Evolutionary conservation across 129 eudicot genomes (phyloP), one percentile per base, ranked within the genome.

Genomic region (Chrysanthemum lavandulifolium): DNA sequence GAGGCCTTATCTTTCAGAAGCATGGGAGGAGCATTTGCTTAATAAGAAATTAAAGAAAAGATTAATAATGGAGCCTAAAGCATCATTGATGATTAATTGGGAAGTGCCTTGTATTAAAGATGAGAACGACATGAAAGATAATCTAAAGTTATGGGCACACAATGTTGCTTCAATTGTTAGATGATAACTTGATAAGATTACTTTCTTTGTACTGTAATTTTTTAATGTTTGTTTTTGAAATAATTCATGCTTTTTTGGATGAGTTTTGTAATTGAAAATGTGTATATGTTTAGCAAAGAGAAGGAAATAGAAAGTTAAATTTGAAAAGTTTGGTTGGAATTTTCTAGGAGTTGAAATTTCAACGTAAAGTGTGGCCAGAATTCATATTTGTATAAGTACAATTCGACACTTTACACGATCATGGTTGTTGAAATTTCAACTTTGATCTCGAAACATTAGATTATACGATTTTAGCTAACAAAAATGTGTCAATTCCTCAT

Each of bases 1-100:
- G 80, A 90, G 95, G 82, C 95, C 97, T 69, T 91, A 88, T 82
- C 86, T 88, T 51, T 91, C 97, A 14, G 95, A 91, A 78, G 85
- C 97, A 58, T 91, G 97, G 97, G 74, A 76, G 45, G 16, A 19
- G 21, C 21, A 19, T 19, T 19, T 19, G 21, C 21, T 19, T 19
- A 19, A 33, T 45, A 83, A 51, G 15, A 29, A 67, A 51, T n/a
- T 69, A 67, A 67, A 80, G 81, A 82, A 19, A 72, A 61, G 9
- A 29, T 25, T 2, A 33, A 40, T 40, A 15, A 40, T 6, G n/a
- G 68, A 62, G 6, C 59, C 50, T 45, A 14, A 4, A n/a, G 31
- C 25, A 21, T 47, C 68, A 6, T 71, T 61, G 16, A 18, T 25
- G 14, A 16, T 79, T 79, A 82, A 81, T 4, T 85, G 87, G 89